Base-by-base conservation (phyloP, 192 early-diverging fungal genomes). In the Radiomyces spectabilis region DNA sequence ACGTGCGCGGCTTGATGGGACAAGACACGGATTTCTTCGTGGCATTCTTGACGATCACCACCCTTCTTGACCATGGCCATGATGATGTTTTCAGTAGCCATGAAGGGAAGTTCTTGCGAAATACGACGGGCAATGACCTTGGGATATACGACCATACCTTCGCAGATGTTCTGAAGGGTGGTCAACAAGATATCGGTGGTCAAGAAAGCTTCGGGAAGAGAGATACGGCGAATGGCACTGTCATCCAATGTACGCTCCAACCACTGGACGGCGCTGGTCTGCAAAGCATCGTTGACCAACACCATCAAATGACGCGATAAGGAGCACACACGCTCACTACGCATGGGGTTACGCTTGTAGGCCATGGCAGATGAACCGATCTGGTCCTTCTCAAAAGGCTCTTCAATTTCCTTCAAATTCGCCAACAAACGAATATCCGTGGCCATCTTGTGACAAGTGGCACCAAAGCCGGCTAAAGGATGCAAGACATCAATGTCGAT, bases 81-180 rank as follows among this genome's bases (percentile, higher is more conserved):
- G 72, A 98, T 98, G 45, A 98, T 80, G 75, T 98, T 98, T 71
- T 98, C 96, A 19, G 96, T 98, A n/a, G 96, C 96, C 96, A 97
- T 98, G 71, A 98, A 98, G 41, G 96, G 96, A 35, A 98, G 74
- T 69, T 98, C 96, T 71, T 93, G 91, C 50, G 69, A 53, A 71
- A 98, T 97, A 29, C 92, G 84, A 33, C 88, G 84, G 31, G 75
- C 80, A 69, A 98, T 98, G 34, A 95, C 91, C 69, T 91, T 80
- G 43, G 94, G 94, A 68, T 98, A 98, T 0, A 98, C 96, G 2
- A 98, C 96, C 68, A 98, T 77, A 30, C 96, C 96, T 55, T 94
- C 89, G 30, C 87, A 93, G 47, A 98, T 93, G 84, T 98, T 98
- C 63, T 95, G 91, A 57, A 98, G 66, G 31, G 92, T 77, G 3